Evolutionary conservation across 257 asterid species (phyloP), one percentile per base, ranked within the genome.

Genomic region (Scutellaria barbata): DNA sequence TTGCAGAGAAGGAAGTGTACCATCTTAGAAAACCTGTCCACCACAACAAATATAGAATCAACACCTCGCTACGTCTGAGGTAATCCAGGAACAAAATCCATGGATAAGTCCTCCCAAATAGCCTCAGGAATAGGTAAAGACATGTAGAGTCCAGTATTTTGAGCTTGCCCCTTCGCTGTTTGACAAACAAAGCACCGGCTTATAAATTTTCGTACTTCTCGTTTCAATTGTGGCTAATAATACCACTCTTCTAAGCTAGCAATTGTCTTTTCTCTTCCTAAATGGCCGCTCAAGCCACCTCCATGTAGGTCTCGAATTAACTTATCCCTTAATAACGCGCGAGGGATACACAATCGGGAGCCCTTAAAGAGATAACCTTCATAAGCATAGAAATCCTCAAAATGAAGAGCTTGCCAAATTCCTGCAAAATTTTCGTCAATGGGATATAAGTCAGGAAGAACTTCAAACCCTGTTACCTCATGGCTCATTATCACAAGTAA

Each of bases 131-230:
- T 13, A 25, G 20, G 56, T 7, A 45, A 22, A 10, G 43, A 8
- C 56, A 46, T 64, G 37, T 46, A 64, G 8, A 64, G 52, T 2
- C 69, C 22, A 20, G 20, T 64, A 45, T 64, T 20, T 46, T 45
- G 56, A 0, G 69, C 25, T 16, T 63, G 54, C 6, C 56, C 69
- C 20, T 64, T 64, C 5, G 66, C 10, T 14, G 5, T 51, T 3
- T 51, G 60, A 54, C 35, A 54, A 54, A 54, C 3, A 54, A 6
- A 17, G 5, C 60, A 54, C 39, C n/a, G 9, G n/a, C 14, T 20
- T 14, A 54, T 14, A 8, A 22, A 54, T 5, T 17, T 54, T 17
- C 18, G 3, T 4, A 54, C 60, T 6, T 54, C 60, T 1, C 13
- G 13, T 22, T 54, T 54, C 37, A 54, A 20, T 10, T 20, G 14